Evolutionary conservation across 192 early-diverging fungal genomes (phyloP).

Genomic region (Coemansia sp.): DNA sequence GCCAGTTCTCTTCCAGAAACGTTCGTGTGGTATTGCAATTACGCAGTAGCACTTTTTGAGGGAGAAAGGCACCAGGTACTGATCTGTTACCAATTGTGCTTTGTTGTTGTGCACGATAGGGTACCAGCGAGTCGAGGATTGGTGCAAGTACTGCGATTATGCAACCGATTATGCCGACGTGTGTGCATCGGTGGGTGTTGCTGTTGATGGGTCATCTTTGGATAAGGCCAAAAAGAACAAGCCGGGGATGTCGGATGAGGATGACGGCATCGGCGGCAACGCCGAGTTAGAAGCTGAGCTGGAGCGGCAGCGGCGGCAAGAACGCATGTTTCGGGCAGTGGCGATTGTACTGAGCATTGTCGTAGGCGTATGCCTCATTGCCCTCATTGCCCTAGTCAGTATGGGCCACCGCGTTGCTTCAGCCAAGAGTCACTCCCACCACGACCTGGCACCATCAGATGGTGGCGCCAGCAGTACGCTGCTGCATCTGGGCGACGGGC

Average conservation of each 20-base stretch:
- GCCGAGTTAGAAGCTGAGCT: conserved; percentile 12
- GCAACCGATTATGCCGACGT: conserved; percentile 27
- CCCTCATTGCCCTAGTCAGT: conserved; percentile 11
- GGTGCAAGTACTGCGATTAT: conserved; percentile 45
- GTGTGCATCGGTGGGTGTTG: conserved; percentile 32
- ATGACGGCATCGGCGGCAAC: no score
- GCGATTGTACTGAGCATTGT: conserved; percentile 36
- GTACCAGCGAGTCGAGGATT: conserved; percentile 46
- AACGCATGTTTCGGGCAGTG: conserved; percentile 29
- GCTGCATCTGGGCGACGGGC: conserved; percentile 2
- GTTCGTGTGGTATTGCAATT: no score
- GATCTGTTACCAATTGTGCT: background rate
- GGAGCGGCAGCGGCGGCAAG: conserved; percentile 23
- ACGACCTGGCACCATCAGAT: background rate
- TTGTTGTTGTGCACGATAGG: conserved; percentile 10
- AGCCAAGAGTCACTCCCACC: background rate
- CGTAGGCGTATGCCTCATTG: conserved; percentile 26
- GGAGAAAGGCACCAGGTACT: no score
- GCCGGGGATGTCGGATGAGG: no score
- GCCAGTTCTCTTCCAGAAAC: no score
- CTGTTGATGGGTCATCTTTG: background rate
- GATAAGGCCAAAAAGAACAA: background rate
- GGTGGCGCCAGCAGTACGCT: conserved; percentile 11
- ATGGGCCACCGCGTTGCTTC: conserved; percentile 8
- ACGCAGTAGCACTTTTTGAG: no score